Evolutionary conservation across 192 early-diverging fungal species (phyloP).

Genomic region (Coemansia sp.): DNA sequence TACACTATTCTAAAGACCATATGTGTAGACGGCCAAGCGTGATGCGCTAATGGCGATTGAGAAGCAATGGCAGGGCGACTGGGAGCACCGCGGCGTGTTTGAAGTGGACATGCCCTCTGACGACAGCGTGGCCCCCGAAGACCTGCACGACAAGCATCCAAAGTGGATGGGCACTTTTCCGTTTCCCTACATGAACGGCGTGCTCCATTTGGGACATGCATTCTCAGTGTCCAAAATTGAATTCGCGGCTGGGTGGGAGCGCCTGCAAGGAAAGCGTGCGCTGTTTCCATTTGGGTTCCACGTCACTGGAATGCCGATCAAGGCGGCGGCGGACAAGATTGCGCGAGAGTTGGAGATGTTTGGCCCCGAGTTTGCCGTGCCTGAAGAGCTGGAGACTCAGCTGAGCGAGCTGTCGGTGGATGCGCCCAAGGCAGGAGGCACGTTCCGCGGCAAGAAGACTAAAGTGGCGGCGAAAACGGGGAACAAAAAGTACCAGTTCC

Average conservation of each 20-base stretch:
- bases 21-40: slow-evolving; percentile 65
- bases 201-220: slow-evolving; percentile 91
- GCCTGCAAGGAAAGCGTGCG: slow-evolving; percentile 86
- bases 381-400: slow-evolving; percentile 16
- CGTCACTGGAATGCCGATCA: slow-evolving; percentile 99
- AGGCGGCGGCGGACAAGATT: slow-evolving; percentile 63
- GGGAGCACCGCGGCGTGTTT: slow-evolving; percentile 75
- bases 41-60: slow-evolving; percentile 77
- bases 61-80: slow-evolving; percentile 67
- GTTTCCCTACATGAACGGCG: slow-evolving; percentile 96
- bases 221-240: slow-evolving; percentile 96
- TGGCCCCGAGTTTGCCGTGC: slow-evolving; percentile 48
- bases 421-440: slow-evolving; percentile 44
- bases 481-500: slow-evolving; percentile 88
- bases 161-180: slow-evolving; percentile 96
- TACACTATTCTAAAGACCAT: background rate
- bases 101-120: slow-evolving; percentile 81
- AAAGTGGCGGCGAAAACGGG: slow-evolving; percentile 88
- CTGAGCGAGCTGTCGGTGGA: slow-evolving; percentile 53
- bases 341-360: slow-evolving; percentile 53
- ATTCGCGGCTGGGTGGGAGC: slow-evolving; percentile 91
- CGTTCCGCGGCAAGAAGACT: slow-evolving; percentile 60
- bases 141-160: slow-evolving; percentile 63
- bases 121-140: slow-evolving; percentile 53
- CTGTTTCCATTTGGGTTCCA: slow-evolving; percentile 98